A percentile compares a stretch with the other conserved stretches of the same genome.
phyloP scores from a whole-genome alignment of 345 rosid species.

The Bruguiera sexangula region DNA sequence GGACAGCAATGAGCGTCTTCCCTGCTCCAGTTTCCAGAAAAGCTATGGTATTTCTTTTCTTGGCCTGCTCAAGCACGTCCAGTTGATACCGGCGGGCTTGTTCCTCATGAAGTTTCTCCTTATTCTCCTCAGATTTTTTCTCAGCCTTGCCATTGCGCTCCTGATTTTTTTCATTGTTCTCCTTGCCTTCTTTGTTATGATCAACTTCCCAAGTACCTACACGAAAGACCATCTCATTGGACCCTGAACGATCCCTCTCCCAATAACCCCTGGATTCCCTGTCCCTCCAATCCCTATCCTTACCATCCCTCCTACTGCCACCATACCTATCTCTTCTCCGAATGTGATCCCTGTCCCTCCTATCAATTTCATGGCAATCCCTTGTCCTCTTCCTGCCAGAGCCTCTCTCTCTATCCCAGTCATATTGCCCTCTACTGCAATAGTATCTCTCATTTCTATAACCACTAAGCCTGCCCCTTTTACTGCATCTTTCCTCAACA shows the following conservation, averaged over 20 bases:
- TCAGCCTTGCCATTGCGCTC: constrained; percentile 45
- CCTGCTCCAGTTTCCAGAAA: constrained; percentile 99
- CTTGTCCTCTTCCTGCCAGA: constrained; percentile 55
- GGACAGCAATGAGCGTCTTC: constrained; percentile 93
- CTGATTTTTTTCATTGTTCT: constrained; percentile 31
- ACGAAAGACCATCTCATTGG: constrained; percentile 70
- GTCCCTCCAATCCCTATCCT: constrained; percentile 59
- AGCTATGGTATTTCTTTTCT: constrained; percentile 84
- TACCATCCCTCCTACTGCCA: constrained; percentile 47
- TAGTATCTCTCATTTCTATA: constrained; percentile 33
- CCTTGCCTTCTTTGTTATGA: constrained; percentile 47
- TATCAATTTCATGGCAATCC: constrained; percentile 54
- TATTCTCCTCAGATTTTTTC: constrained; percentile 52
- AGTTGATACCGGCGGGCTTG: constrained; percentile 87
- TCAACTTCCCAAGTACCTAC: constrained; percentile 83
- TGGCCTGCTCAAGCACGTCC: constrained; percentile 97
- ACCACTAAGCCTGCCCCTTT: constrained; percentile 47
- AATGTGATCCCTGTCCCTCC: constrained; percentile 51
- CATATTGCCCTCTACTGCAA: constrained; percentile 38
- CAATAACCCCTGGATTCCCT: constrained; percentile 79
- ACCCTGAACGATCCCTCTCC: constrained; percentile 84
- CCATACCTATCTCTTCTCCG: constrained; percentile 53
- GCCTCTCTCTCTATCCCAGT: constrained; percentile 54
- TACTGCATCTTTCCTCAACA: constrained; percentile 44
- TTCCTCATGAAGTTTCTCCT: constrained; percentile 76